phyloP scores from a whole-genome alignment of 345 rosid genomes.

The Raphanus raphanistrum region DNA sequence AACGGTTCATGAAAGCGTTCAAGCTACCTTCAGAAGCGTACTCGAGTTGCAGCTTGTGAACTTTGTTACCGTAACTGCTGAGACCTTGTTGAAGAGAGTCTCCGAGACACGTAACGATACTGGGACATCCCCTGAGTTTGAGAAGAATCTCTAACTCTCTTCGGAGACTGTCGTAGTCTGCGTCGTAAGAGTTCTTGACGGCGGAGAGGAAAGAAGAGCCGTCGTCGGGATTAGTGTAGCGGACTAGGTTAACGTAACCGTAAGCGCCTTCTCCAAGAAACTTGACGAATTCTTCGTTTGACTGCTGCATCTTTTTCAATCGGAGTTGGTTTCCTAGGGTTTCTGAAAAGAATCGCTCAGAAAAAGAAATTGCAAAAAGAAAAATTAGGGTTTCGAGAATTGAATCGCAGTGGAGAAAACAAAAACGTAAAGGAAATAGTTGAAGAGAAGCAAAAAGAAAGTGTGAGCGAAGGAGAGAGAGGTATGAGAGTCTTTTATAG shows the following conservation, averaged over 20 bases:
- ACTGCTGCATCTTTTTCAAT: not conserved
- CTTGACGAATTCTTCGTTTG: not conserved
- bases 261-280: not conserved
- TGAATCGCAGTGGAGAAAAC: not conserved
- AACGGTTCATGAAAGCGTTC: not conserved
- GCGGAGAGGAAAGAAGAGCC: not conserved
- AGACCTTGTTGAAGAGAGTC: not conserved
- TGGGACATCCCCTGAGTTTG: not conserved
- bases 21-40: not conserved
- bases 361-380: not conserved
- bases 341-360: not conserved
- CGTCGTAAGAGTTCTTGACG: not conserved
- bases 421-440: not conserved
- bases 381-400: not conserved
- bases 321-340: not conserved
- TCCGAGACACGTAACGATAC: not conserved
- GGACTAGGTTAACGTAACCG: not conserved
- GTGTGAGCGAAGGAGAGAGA: not conserved
- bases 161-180: not conserved
- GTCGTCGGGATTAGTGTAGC: not conserved
- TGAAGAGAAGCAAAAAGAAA: too few species aligned
- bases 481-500: not conserved
- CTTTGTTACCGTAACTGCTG: not conserved
- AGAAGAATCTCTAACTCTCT: not conserved
- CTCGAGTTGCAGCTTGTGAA: not conserved